Conservation (phyloP, 768 basidiomycete genomes). For the Tulasnella sp. region DNA sequence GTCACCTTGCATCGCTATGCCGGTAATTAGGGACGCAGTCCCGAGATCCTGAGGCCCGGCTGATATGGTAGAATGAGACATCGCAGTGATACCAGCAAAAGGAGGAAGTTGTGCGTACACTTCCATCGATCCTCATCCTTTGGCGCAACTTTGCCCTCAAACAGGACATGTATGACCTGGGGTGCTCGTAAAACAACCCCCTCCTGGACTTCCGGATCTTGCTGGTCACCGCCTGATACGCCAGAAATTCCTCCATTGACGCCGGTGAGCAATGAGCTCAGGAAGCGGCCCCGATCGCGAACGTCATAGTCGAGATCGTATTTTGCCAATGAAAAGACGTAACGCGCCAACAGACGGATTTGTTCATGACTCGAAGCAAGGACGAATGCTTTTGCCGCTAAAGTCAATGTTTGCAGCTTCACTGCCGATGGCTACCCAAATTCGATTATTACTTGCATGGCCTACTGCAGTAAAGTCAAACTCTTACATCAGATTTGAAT, state of each 20-base stretch:
- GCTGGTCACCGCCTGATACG: conserved; percentile 23
- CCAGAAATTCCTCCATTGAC: conserved; percentile 23
- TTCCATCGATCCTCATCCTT: conserved; percentile 30
- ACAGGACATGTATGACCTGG: conserved; percentile 68
- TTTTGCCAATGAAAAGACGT: conserved; percentile 72
- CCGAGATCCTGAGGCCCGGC: conserved; percentile 38
- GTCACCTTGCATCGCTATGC: conserved; percentile 42
- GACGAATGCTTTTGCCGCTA: conserved; percentile 77
- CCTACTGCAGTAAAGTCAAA: not conserved
- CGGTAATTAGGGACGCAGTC: conserved; percentile 50
- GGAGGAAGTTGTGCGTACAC: conserved; percentile 22
- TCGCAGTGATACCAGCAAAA: not conserved
- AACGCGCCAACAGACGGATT: conserved; percentile 41
- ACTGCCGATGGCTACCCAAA: conserved; percentile 43
- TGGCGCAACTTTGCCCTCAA: conserved; percentile 55
- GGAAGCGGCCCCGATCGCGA: conserved; percentile 76
- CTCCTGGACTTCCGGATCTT: conserved; percentile 37
- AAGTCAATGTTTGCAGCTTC: conserved; percentile 72
- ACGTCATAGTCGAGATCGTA: conserved; percentile 88
- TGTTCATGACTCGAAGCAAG: conserved; percentile 39
- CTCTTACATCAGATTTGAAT: conserved; percentile 56
- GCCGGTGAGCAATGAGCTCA: conserved; percentile 56
- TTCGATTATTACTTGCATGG: not conserved
- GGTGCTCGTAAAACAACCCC: conserved; percentile 74
- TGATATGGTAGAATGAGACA: conserved; percentile 5